Percentiles rank a stretch among this genome's conserved stretches.
phyloP scores from a whole-genome alignment of 805 yeast genomes.

The Lachancea waltii region DNA sequence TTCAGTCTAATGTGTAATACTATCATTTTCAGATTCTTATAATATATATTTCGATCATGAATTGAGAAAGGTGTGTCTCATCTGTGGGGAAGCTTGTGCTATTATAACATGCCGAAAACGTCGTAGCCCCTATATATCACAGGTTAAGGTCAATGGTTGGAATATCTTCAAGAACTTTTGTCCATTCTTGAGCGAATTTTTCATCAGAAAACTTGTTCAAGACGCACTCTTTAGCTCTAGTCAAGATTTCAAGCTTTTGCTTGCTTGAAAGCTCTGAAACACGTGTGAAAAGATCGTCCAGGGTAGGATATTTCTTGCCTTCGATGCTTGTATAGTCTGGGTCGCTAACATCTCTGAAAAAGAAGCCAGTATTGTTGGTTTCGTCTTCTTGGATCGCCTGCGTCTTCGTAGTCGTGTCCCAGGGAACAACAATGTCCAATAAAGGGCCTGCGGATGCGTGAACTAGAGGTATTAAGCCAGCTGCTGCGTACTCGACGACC shows the following conservation, averaged over 20 bases:
- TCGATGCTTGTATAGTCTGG: conserved; percentile 49
- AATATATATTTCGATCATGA: background rate
- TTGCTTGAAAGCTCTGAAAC: conserved; percentile 36
- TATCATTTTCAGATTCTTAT: background rate
- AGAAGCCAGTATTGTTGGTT: conserved; percentile 61
- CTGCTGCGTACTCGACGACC: conserved; percentile 84
- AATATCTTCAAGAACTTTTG: conserved; percentile 19
- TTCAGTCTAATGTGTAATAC: conserved; percentile 4
- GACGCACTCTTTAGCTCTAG: conserved; percentile 41
- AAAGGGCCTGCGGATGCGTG: conserved; percentile 97
- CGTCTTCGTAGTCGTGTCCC: conserved; percentile 32
- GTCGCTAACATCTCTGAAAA: conserved; percentile 64
- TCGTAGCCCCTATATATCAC: too few relatives aligned
- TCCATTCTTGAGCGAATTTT: conserved; percentile 53
- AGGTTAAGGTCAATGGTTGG: background rate
- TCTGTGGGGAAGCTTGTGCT: background rate
- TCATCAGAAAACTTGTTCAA: conserved; percentile 54
- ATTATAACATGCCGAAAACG: too few relatives aligned
- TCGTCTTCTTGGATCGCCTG: conserved; percentile 28
- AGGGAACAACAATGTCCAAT: conserved; percentile 71
- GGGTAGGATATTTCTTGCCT: conserved; percentile 36
- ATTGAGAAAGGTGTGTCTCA: conserved; percentile 1
- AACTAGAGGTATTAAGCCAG: conserved; percentile 80
- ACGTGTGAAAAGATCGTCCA: conserved; percentile 43
- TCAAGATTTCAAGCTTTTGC: conserved; percentile 38